A percentile compares a stretch with the other conserved stretches of the same genome.
Evolutionary conservation across 2,329 filamentous ascomycete genomes (phyloP).

Genomic region (Fusarium fujikuroi): DNA sequence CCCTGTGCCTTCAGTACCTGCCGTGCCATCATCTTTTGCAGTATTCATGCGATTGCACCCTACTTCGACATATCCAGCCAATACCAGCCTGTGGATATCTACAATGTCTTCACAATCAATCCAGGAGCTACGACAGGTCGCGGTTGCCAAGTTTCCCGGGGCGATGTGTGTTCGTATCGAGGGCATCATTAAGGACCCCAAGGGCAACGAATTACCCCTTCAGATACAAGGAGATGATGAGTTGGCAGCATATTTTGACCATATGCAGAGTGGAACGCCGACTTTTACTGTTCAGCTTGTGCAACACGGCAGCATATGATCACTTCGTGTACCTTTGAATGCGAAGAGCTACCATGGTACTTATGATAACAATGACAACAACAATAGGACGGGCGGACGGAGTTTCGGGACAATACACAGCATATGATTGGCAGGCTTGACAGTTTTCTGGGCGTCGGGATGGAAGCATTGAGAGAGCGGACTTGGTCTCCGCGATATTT

Average conservation of each 20-base stretch:
- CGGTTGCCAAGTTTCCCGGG: slow-evolving; percentile 69
- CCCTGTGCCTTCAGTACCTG: slow-evolving; percentile 30
- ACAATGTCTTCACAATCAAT: slow-evolving; percentile 69
- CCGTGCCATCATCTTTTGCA: slow-evolving; percentile 55
- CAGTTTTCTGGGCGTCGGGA: background rate
- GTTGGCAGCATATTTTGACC: slow-evolving; percentile 75
- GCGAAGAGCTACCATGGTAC: background rate
- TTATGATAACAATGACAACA: background rate
- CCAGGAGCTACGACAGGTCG: slow-evolving; percentile 70
- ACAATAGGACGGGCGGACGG: slow-evolving; percentile 36
- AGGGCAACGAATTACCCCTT: slow-evolving; percentile 70
- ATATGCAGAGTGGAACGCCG: slow-evolving; percentile 62
- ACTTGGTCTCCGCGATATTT: slow-evolving; percentile 37
- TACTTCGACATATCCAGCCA: slow-evolving; percentile 65
- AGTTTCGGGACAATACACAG: slow-evolving; percentile 27
- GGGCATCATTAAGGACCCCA: slow-evolving; percentile 70
- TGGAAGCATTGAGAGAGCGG: slow-evolving; percentile 28
- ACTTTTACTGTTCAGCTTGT: slow-evolving; percentile 57
- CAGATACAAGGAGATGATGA: slow-evolving; percentile 77
- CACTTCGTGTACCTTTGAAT: background rate
- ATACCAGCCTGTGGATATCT: slow-evolving; percentile 71
- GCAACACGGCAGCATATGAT: slow-evolving; percentile 38
- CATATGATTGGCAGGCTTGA: slow-evolving; percentile 22
- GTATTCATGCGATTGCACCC: slow-evolving; percentile 77
- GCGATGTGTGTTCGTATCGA: slow-evolving; percentile 70